Conservation (phyloP, 225 moss, liverwort and hornwort genomes). For the Physcomitrellopsis africana region DNA sequence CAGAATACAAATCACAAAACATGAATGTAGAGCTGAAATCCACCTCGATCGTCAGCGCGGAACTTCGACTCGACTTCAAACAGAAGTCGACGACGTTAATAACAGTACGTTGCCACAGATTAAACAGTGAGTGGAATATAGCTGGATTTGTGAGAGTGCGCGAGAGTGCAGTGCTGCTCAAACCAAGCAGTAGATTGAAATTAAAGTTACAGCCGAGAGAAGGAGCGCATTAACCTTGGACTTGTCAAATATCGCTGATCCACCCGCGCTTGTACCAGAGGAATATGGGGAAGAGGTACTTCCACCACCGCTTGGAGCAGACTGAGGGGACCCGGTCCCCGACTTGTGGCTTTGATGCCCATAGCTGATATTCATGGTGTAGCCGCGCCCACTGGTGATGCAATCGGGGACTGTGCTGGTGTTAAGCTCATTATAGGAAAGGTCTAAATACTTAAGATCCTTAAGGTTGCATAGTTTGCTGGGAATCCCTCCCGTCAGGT, state of each 20-base stretch:
- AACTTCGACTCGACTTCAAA: conserved; percentile 19
- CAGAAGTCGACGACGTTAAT: not conserved
- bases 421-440: conserved; percentile 59
- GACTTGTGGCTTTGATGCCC: conserved; percentile 36
- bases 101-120: not conserved
- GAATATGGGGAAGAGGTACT: conserved; percentile 33
- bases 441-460: conserved; percentile 52
- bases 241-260: not conserved
- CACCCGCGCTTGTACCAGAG: not conserved
- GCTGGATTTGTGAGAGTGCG: conserved; percentile 13
- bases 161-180: not conserved
- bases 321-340: not conserved
- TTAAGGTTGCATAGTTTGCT: conserved; percentile 47
- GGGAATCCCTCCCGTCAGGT: conserved; percentile 43
- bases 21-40: conserved; percentile 46
- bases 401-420: conserved; percentile 40
- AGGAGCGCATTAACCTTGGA: conserved; percentile 25
- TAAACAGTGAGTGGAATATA: not conserved
- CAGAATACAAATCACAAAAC: not conserved
- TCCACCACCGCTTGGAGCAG: conserved; percentile 13
- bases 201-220: not conserved
- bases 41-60: conserved; percentile 54
- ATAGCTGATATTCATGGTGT: conserved; percentile 46
- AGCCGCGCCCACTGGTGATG: conserved; percentile 43
- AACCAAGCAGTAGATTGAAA: conserved; percentile 17